These are phyloP conservation scores for Bromus sterilis DNA, from an alignment of 176 grass and related monocot species.

Conservation along the genomic window DNA sequence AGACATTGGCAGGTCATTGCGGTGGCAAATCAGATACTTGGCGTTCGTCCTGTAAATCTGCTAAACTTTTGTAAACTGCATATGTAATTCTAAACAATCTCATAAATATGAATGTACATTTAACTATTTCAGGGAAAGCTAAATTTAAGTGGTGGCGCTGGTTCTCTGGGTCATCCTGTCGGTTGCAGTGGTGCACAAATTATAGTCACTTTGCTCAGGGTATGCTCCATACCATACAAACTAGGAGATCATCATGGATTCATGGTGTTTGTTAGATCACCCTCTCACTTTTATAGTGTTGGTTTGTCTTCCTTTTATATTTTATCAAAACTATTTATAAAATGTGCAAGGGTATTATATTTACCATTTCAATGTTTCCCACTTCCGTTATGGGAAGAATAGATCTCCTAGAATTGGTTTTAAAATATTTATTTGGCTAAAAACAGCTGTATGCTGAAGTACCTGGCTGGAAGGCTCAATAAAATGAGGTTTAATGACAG, in stretches of 20 bases:
- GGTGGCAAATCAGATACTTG: conserved; percentile 81
- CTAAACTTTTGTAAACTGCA: background rate
- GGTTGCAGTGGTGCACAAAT: conserved; percentile 93
- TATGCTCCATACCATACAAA: no score
- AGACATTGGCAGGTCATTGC: conserved; percentile 67
- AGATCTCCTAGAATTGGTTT: no score
- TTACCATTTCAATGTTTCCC: background rate
- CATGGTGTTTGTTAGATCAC: no score
- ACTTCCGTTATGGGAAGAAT: no score
- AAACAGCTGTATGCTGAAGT: no score
- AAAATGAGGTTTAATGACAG: background rate
- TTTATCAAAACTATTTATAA: background rate
- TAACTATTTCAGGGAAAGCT: conserved; percentile 53
- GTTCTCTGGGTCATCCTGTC: conserved; percentile 89
- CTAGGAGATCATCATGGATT: no score
- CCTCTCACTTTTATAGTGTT: background rate
- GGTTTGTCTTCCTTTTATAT: background rate
- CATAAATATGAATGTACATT: conserved; percentile 4
- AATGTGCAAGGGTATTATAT: background rate
- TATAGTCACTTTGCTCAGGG: background rate
- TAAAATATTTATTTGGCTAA: no score
- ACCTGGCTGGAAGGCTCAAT: no score
- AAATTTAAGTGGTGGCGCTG: conserved; percentile 84
- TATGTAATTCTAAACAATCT: background rate
- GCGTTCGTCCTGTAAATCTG: conserved; percentile 63